Conservation (phyloP, 306 rosid genomes). For the Prinsepia uniflora region DNA sequence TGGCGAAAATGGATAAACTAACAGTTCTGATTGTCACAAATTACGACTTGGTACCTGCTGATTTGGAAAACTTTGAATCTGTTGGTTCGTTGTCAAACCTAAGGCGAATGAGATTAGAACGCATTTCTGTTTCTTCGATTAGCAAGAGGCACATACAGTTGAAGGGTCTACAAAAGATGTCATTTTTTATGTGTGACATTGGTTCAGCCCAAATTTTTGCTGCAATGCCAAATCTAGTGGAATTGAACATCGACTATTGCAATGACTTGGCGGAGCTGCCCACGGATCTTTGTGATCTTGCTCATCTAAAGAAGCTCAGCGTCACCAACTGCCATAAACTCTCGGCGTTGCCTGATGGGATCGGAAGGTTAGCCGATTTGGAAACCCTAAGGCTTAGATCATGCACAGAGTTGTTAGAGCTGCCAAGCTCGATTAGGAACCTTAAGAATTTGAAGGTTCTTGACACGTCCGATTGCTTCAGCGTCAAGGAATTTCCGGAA, state of each 20-base stretch:
- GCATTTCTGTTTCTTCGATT: constrained; percentile 36
- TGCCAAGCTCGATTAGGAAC: constrained; percentile 37
- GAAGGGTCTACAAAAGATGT: constrained; percentile 41
- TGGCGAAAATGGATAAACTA: constrained; percentile 48
- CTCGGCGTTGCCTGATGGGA: constrained; percentile 37
- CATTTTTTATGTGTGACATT: constrained; percentile 54
- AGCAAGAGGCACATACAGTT: constrained; percentile 18
- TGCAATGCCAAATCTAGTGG: constrained; percentile 43
- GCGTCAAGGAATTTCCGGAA: constrained; percentile 40
- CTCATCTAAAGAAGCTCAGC: constrained; percentile 40
- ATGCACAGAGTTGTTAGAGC: constrained; percentile 38
- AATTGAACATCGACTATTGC: constrained; percentile 53
- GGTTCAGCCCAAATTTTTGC: constrained; percentile 24
- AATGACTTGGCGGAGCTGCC: constrained; percentile 45
- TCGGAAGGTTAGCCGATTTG: constrained; percentile 39
- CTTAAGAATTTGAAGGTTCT: constrained; percentile 35
- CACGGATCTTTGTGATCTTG: constrained; percentile 21
- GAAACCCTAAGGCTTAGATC: constrained; percentile 46
- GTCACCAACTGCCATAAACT: constrained; percentile 58
- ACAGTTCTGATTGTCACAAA: constrained; percentile 48
- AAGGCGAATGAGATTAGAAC: constrained; percentile 49
- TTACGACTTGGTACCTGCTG: constrained; percentile 31
- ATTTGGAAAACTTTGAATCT: constrained; percentile 32
- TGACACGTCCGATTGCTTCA: constrained; percentile 49
- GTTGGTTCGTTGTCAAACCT: constrained; percentile 32